Evolutionary conservation across 2,329 filamentous ascomycete genomes (phyloP).

Genomic region (Beauveria scarabaeidicola): DNA sequence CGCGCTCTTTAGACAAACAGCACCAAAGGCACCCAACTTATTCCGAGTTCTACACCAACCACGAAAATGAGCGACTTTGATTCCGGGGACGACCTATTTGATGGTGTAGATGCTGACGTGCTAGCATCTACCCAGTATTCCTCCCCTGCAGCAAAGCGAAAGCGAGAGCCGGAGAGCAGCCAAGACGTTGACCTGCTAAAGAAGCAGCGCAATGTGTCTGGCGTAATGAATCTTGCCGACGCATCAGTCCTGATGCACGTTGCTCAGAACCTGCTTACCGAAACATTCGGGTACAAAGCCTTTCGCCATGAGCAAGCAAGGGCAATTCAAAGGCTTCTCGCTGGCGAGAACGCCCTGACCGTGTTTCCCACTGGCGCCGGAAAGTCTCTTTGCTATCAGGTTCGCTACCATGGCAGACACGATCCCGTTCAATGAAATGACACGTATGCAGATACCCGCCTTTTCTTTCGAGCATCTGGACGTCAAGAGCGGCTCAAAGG

Average conservation of each 20-base stretch:
- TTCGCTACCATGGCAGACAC: constrained; percentile 14
- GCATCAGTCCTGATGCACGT: constrained; percentile 6
- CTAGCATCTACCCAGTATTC: neutral
- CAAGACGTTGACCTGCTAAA: neutral
- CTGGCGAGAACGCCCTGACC: constrained; percentile 32
- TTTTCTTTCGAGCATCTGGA: constrained; percentile 39
- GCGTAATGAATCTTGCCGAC: neutral
- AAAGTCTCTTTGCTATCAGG: constrained; percentile 43
- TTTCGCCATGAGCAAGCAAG: constrained; percentile 39
- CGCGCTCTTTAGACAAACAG: neutral
- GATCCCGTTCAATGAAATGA: neutral
- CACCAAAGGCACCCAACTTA: neutral
- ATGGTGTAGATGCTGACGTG: constrained; percentile 14
- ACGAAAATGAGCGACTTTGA: constrained; percentile 16
- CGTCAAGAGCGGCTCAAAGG: constrained; percentile 18
- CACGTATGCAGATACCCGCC: constrained; percentile 31
- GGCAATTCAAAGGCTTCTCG: constrained; percentile 29
- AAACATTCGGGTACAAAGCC: constrained; percentile 29
- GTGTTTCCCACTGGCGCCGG: constrained; percentile 41
- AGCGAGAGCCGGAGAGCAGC: neutral
- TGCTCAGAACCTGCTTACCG: constrained; percentile 23
- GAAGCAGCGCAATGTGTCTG: neutral
- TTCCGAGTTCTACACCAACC: neutral
- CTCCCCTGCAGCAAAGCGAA: neutral
- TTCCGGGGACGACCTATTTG: constrained; percentile 21